These are phyloP conservation scores for Bocquillonia castaneifolia DNA, from an alignment of 441 rosid species.

Conservation along the genomic window DNA sequence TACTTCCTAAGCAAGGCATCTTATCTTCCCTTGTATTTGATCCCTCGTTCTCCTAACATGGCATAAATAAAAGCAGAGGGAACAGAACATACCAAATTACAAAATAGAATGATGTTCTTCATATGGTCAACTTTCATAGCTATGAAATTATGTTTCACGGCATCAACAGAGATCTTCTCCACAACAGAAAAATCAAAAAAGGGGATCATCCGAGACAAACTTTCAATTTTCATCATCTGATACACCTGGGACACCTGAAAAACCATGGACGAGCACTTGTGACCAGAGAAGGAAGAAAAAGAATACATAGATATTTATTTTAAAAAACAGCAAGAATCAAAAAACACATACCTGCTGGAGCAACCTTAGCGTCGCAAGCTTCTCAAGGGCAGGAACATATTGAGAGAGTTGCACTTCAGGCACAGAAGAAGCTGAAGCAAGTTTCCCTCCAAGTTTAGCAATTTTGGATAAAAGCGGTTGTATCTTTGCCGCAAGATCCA, in stretches of 20 bases:
- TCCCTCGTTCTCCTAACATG: neutral
- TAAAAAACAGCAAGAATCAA: neutral
- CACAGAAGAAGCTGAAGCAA: slow-evolving; percentile 83
- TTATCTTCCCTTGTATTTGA: neutral
- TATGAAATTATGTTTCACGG: slow-evolving; percentile 72
- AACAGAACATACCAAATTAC: slow-evolving; percentile 51
- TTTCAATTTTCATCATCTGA: slow-evolving; percentile 74
- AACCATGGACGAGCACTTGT: slow-evolving; percentile 2
- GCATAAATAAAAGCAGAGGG: neutral
- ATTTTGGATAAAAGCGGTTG: slow-evolving; percentile 73
- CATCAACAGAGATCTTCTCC: slow-evolving; percentile 91
- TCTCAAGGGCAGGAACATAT: slow-evolving; percentile 81
- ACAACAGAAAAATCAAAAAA: slow-evolving; percentile 74
- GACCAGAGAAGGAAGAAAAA: neutral
- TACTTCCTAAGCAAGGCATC: neutral
- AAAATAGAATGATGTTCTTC: slow-evolving; percentile 67
- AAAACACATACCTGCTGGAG: slow-evolving; percentile 71
- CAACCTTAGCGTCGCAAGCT: slow-evolving; percentile 78
- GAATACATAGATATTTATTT: neutral
- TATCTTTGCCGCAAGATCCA: slow-evolving; percentile 73
- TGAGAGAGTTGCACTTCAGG: slow-evolving; percentile 84
- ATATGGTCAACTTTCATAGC: slow-evolving; percentile 87
- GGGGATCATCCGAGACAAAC: slow-evolving; percentile 78
- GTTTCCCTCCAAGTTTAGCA: slow-evolving; percentile 85
- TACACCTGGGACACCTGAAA: slow-evolving; percentile 88